Conservation (phyloP, 2,329 filamentous ascomycete genomes). For the Aspergillus bombycis region DNA sequence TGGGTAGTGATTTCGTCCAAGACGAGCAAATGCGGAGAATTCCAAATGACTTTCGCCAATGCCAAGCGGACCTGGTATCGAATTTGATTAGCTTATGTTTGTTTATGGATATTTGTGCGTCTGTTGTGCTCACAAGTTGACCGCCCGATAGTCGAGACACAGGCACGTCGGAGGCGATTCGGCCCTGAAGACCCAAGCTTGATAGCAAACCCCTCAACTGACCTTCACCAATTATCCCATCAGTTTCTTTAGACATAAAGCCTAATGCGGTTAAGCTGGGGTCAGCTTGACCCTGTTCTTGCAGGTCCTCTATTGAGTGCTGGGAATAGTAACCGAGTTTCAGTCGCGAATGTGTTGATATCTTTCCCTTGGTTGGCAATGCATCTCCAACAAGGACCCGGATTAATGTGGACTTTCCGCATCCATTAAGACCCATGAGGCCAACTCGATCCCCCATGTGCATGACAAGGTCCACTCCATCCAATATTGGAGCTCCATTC, state of each 20-base stretch:
- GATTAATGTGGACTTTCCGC: slow-evolving; percentile 79
- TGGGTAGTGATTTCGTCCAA: slow-evolving; percentile 85
- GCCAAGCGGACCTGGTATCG: slow-evolving; percentile 56
- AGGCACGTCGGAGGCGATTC: slow-evolving; percentile 72
- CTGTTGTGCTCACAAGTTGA: slow-evolving; percentile 63
- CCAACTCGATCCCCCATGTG: slow-evolving; percentile 75
- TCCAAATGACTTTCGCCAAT: slow-evolving; percentile 70
- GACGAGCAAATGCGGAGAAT: slow-evolving; percentile 70
- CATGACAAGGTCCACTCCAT: slow-evolving; percentile 68
- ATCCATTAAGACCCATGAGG: slow-evolving; percentile 77
- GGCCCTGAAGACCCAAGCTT: slow-evolving; percentile 70
- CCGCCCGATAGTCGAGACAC: slow-evolving; percentile 76
- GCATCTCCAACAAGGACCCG: slow-evolving; percentile 67
- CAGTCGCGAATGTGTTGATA: slow-evolving; percentile 69
- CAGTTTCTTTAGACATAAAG: slow-evolving; percentile 61
- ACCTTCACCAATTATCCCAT: slow-evolving; percentile 63
- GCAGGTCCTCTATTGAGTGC: slow-evolving; percentile 72
- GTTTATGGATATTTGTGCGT: background rate
- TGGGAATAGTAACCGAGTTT: slow-evolving; percentile 79
- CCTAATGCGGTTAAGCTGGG: slow-evolving; percentile 65
- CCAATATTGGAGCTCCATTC: slow-evolving; percentile 54
- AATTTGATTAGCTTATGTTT: slow-evolving; percentile 2
- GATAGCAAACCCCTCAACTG: slow-evolving; percentile 68
- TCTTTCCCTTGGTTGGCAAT: slow-evolving; percentile 62
- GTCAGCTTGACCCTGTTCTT: slow-evolving; percentile 56